Conservation (phyloP, 768 basidiomycete genomes). For the Boletus vermiculosoides region DNA sequence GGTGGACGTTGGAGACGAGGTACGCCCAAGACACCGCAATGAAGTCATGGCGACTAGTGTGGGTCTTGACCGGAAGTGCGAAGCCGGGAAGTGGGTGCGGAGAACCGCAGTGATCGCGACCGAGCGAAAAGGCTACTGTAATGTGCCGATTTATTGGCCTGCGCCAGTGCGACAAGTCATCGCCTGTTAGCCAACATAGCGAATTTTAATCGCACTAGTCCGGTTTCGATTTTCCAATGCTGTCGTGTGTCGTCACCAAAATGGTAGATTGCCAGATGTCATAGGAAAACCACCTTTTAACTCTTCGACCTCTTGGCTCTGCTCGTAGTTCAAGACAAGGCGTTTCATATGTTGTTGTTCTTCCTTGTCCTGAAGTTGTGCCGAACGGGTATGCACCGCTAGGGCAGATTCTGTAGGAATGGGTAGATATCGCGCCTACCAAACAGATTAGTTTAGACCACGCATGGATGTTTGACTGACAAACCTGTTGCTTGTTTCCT, state of each 20-base stretch:
- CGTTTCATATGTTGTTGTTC: constrained; percentile 97
- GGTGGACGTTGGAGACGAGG: constrained; percentile 8
- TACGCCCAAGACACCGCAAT: constrained; percentile 17
- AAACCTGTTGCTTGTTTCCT: constrained; percentile 88
- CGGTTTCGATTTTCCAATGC: constrained; percentile 71
- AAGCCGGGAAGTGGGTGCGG: constrained; percentile 21
- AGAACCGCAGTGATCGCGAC: constrained; percentile 21
- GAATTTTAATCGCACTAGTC: constrained; percentile 69
- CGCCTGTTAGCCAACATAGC: constrained; percentile 59
- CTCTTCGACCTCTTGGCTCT: constrained; percentile 84
- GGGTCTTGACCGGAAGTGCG: constrained; percentile 21
- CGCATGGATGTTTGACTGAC: constrained; percentile 1
- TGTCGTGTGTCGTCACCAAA: constrained; percentile 24
- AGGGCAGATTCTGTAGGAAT: constrained; percentile 86
- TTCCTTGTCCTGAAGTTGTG: constrained; percentile 91
- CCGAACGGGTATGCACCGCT: constrained; percentile 86
- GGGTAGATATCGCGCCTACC: constrained; percentile 79
- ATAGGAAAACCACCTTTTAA: constrained; percentile 53
- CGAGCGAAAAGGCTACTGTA: constrained; percentile 21
- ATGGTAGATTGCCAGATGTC: background rate
- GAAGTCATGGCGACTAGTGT: constrained; percentile 11
- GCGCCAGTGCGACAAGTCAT: constrained; percentile 11
- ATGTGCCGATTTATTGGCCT: constrained; percentile 21
- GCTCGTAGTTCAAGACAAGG: constrained; percentile 90
- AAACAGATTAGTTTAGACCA: constrained; percentile 10